Percentiles rank a stretch among this genome's conserved stretches.
Conservation (phyloP, 2,329 filamentous ascomycete species). For the Dryadomyces quercivorus region DNA sequence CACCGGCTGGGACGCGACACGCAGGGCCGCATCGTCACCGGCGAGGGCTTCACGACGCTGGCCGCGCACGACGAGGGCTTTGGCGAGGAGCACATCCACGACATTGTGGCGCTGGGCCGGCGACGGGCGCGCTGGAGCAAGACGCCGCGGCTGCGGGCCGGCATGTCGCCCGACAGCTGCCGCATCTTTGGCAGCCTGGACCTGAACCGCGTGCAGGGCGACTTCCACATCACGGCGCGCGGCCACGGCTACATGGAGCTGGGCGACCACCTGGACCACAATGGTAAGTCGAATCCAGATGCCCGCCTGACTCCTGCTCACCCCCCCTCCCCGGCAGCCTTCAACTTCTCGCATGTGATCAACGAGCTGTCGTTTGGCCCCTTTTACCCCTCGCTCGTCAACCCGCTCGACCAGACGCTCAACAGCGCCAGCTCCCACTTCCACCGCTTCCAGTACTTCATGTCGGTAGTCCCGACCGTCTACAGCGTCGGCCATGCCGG, state of each 20-base stretch:
- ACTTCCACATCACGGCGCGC: conserved; percentile 93
- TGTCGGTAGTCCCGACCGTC: conserved; percentile 87
- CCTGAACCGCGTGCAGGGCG: conserved; percentile 92
- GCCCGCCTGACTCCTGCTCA: background rate
- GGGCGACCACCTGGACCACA: conserved; percentile 71
- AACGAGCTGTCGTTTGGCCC: conserved; percentile 92
- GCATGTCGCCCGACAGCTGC: conserved; percentile 51
- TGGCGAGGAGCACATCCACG: conserved; percentile 76
- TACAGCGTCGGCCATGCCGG: conserved; percentile 54
- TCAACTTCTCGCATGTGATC: conserved; percentile 97
- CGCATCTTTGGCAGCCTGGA: conserved; percentile 82
- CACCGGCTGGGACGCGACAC: conserved; percentile 46
- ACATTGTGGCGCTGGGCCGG: conserved; percentile 64
- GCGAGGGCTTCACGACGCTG: conserved; percentile 42
- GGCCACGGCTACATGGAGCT: conserved; percentile 88
- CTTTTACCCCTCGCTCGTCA: conserved; percentile 88
- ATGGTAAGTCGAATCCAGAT: conserved; percentile 37
- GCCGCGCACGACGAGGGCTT: conserved; percentile 48
- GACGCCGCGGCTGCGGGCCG: conserved; percentile 55
- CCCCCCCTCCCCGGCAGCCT: conserved; percentile 37
- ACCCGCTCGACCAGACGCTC: conserved; percentile 87
- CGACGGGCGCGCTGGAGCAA: conserved; percentile 57
- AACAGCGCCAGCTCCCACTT: conserved; percentile 66
- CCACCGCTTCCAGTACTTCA: conserved; percentile 96
- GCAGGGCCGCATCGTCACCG: conserved; percentile 41